These are phyloP conservation scores for Saussurea involucrata DNA, from an alignment of 129 eudicot genomes.

Conservation along the genomic window DNA sequence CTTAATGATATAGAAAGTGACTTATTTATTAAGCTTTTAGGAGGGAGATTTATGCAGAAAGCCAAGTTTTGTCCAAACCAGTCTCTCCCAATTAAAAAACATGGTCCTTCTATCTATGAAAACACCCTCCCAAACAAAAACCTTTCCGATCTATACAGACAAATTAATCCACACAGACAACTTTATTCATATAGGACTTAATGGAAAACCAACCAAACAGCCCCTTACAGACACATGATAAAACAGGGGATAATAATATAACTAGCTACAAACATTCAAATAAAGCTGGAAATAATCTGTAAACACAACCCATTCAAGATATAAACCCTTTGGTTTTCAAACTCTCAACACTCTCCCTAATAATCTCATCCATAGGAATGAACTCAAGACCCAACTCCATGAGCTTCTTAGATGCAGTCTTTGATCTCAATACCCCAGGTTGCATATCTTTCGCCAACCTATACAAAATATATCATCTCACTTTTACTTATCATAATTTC, in stretches of 20 bases:
- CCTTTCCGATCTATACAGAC: no score
- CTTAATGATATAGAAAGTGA: no score
- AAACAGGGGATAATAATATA: background rate
- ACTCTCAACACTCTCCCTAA: slow-evolving; percentile 76
- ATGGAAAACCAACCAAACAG: no score
- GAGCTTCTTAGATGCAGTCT: slow-evolving; percentile 66
- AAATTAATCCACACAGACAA: no score
- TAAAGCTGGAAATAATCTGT: background rate
- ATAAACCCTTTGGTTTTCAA: slow-evolving; percentile 77
- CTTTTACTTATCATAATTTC: background rate
- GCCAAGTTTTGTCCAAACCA: no score
- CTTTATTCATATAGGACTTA: no score
- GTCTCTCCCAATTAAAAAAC: no score
- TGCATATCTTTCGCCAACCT: slow-evolving; percentile 87
- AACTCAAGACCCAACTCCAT: slow-evolving; percentile 76
- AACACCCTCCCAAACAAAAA: no score
- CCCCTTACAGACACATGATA: background rate
- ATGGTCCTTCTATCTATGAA: no score
- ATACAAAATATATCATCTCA: background rate
- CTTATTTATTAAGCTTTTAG: no score
- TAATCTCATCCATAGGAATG: slow-evolving; percentile 68
- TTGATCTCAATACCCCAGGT: slow-evolving; percentile 69
- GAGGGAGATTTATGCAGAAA: no score
- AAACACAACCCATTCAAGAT: slow-evolving; percentile 29
- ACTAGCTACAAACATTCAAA: background rate